phyloP scores from a whole-genome alignment of 2,329 filamentous ascomycete species.

The Daldinia eschscholtzii region DNA sequence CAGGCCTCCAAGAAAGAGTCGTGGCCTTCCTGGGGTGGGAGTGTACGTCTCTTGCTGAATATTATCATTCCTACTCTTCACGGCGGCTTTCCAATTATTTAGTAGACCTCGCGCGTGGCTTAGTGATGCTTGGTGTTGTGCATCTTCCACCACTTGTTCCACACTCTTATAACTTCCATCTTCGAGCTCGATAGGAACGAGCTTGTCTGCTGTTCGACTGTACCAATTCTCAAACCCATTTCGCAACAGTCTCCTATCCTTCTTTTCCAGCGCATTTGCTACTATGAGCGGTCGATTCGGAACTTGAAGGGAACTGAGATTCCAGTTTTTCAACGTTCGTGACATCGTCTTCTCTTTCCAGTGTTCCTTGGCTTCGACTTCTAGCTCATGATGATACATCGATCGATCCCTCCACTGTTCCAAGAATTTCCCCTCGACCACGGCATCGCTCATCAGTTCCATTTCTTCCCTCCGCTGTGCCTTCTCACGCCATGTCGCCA shows the following conservation, averaged over 20 bases:
- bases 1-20: conserved; percentile 48
- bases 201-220: conserved; percentile 47
- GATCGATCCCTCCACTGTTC: conserved; percentile 47
- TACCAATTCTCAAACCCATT: conserved; percentile 52
- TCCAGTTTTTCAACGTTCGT: conserved; percentile 50
- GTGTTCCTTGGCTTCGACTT: conserved; percentile 44
- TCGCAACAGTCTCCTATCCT: conserved; percentile 47
- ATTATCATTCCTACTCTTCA: conserved; percentile 31
- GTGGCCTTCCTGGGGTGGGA: conserved; percentile 52
- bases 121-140: conserved; percentile 43
- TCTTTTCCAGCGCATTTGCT: conserved; percentile 50
- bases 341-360: conserved; percentile 45
- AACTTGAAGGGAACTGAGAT: conserved; percentile 49
- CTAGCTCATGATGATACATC: conserved; percentile 38
- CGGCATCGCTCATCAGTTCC: conserved; percentile 39
- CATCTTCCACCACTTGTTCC: conserved; percentile 45
- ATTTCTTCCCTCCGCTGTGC: conserved; percentile 45
- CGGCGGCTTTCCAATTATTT: conserved; percentile 45
- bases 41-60: conserved; percentile 45
- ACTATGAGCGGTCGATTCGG: conserved; percentile 51
- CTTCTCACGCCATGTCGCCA: conserved; percentile 48
- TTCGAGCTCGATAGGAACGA: conserved; percentile 46
- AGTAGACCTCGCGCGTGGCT: conserved; percentile 44
- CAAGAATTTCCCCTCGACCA: conserved; percentile 46
- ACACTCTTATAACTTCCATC: conserved; percentile 47